Conservation (phyloP, 2,329 filamentous ascomycete genomes). For the Hypoxylon sp. region DNA sequence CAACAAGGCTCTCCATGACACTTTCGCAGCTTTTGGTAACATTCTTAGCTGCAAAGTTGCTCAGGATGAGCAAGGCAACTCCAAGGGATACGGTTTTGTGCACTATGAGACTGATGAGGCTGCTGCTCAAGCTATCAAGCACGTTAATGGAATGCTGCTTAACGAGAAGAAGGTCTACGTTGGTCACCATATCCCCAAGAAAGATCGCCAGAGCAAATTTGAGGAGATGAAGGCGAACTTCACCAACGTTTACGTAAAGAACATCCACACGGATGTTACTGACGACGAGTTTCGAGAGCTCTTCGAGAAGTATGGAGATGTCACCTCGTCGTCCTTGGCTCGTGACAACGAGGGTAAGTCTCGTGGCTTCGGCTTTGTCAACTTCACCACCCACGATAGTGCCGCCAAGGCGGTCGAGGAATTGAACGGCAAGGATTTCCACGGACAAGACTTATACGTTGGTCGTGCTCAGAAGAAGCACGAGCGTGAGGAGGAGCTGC, state of each 20-base stretch:
- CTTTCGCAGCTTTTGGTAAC: conserved; percentile 98
- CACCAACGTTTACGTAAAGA: conserved; percentile 99
- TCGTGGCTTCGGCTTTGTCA: conserved; percentile 96
- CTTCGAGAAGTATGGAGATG: conserved; percentile 92
- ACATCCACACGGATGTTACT: conserved; percentile 85
- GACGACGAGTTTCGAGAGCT: conserved; percentile 96
- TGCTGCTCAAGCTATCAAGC: conserved; percentile 97
- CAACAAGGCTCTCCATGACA: conserved; percentile 99
- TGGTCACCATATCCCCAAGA: conserved; percentile 99
- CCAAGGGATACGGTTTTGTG: conserved; percentile 99
- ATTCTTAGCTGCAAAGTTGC: conserved; percentile 99
- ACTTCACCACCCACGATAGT: conserved; percentile 92
- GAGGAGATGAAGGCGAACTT: conserved; percentile 99
- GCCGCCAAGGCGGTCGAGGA: conserved; percentile 90
- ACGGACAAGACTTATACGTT: conserved; percentile 95
- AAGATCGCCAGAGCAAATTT: conserved; percentile 99
- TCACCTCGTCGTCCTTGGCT: conserved; percentile 95
- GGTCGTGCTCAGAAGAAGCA: conserved; percentile 99
- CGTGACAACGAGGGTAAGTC: conserved; percentile 92
- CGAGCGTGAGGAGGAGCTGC: conserved; percentile 98
- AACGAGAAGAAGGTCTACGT: conserved; percentile 99
- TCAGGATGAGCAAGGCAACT: conserved; percentile 95
- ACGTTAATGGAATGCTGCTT: conserved; percentile 98
- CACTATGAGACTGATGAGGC: conserved; percentile 99
- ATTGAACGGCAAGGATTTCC: conserved; percentile 92